Conservation (phyloP, 495 filamentous ascomycete species). For the Clohesyomyces aquaticus region DNA sequence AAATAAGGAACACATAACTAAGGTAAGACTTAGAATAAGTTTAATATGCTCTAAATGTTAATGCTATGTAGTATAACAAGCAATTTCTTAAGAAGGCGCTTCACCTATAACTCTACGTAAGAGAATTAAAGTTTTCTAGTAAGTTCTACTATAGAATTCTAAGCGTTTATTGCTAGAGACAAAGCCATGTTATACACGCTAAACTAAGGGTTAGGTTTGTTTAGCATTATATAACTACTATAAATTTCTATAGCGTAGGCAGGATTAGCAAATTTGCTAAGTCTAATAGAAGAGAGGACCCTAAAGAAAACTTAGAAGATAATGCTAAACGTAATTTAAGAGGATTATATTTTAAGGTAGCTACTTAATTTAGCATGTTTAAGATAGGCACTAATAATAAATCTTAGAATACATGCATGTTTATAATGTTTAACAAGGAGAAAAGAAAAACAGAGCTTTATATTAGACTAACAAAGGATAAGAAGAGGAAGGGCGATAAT, state of each 20-base stretch:
- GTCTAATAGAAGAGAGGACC: constrained; percentile 13
- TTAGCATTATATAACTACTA: constrained; percentile 22
- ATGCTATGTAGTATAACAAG: constrained; percentile 14
- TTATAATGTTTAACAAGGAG: constrained; percentile 1
- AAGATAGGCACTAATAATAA: not conserved
- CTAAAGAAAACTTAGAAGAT: constrained; percentile 10
- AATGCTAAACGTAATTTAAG: constrained; percentile 18
- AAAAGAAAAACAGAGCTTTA: not conserved
- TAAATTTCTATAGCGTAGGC: constrained; percentile 13
- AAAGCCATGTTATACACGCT: constrained; percentile 15
- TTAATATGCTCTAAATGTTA: constrained; percentile 9
- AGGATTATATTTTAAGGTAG: constrained; percentile 7
- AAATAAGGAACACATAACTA: too few relatives aligned
- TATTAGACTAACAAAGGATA: not conserved
- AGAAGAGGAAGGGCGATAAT: not conserved
- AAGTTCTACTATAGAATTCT: constrained; percentile 15
- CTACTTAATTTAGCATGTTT: constrained; percentile 5
- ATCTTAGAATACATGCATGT: not conserved
- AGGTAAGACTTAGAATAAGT: constrained; percentile 12
- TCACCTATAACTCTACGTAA: constrained; percentile 13
- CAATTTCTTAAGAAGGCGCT: constrained; percentile 18
- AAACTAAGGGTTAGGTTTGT: constrained; percentile 13
- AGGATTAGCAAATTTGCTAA: constrained; percentile 22
- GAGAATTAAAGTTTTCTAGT: constrained; percentile 13
- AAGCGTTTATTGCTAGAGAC: constrained; percentile 18